Conservation (phyloP, 2,329 filamentous ascomycete genomes). For the Amauroascus verrucosus region DNA sequence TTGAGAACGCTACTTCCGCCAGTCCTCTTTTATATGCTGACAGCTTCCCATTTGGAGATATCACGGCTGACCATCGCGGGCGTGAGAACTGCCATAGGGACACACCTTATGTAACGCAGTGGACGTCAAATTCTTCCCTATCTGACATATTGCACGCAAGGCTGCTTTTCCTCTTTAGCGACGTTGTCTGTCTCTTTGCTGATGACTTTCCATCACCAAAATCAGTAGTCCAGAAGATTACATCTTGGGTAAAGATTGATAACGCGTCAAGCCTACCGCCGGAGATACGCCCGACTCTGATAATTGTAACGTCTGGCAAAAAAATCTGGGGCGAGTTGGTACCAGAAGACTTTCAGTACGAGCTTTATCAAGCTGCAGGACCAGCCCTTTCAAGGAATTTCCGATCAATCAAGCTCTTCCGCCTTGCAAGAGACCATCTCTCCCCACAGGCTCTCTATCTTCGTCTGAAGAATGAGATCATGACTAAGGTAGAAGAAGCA, state of each 20-base stretch:
- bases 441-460: too few relatives aligned
- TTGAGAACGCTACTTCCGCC: not conserved
- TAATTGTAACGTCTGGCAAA: not conserved
- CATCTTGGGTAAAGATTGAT: not conserved
- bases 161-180: slow-evolving; percentile 20
- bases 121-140: too few relatives aligned
- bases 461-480: not conserved
- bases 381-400: too few relatives aligned
- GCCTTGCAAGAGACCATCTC: too few relatives aligned
- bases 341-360: too few relatives aligned
- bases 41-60: too few relatives aligned
- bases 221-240: not conserved
- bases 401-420: too few relatives aligned
- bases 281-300: not conserved
- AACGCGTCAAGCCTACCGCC: not conserved
- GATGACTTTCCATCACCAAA: slow-evolving; percentile 9
- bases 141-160: slow-evolving; percentile 9
- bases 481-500: not conserved
- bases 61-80: too few relatives aligned
- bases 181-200: slow-evolving; percentile 21
- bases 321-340: too few relatives aligned
- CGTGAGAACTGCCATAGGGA: too few relatives aligned
- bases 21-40: not conserved
- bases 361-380: too few relatives aligned
- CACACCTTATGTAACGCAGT: too few relatives aligned